Conservation (phyloP, 1,284 basidiomycete genomes). For the Melampsora allii-populina region DNA sequence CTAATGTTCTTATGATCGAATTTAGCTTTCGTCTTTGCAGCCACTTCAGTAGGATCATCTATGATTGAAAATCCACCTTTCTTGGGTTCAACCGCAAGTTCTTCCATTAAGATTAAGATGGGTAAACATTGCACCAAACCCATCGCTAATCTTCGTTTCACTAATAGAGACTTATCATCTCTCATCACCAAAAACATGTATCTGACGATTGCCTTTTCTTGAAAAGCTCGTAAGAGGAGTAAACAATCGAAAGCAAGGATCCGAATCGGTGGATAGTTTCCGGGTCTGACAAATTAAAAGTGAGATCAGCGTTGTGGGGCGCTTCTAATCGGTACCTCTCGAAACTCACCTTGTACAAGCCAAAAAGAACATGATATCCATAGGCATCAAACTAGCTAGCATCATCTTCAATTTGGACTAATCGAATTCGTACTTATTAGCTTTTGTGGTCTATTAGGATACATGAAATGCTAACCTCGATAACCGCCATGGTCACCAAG, state of each 20-base stretch:
- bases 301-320: slow-evolving; percentile 28
- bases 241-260: slow-evolving; percentile 89
- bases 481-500: slow-evolving; percentile 79
- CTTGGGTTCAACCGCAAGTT: slow-evolving; percentile 62
- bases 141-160: slow-evolving; percentile 81
- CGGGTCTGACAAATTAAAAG: slow-evolving; percentile 64
- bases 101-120: slow-evolving; percentile 80
- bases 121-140: slow-evolving; percentile 82
- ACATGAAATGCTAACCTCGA: slow-evolving; percentile 64
- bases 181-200: slow-evolving; percentile 89
- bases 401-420: slow-evolving; percentile 79
- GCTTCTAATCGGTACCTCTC: neutral
- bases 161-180: slow-evolving; percentile 73
- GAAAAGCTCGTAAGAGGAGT: slow-evolving; percentile 70
- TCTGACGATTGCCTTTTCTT: slow-evolving; percentile 65
- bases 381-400: slow-evolving; percentile 73
- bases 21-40: slow-evolving; percentile 61
- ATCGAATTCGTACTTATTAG: neutral
- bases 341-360: slow-evolving; percentile 72
- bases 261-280: slow-evolving; percentile 86
- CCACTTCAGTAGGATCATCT: slow-evolving; percentile 68
- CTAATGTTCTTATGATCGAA: slow-evolving; percentile 75
- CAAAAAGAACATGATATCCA: slow-evolving; percentile 77
- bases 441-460: too few relatives aligned
- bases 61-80: slow-evolving; percentile 55